Evolutionary conservation across 805 yeast genomes (phyloP).

Genomic region (Ogataea salicorniae): DNA sequence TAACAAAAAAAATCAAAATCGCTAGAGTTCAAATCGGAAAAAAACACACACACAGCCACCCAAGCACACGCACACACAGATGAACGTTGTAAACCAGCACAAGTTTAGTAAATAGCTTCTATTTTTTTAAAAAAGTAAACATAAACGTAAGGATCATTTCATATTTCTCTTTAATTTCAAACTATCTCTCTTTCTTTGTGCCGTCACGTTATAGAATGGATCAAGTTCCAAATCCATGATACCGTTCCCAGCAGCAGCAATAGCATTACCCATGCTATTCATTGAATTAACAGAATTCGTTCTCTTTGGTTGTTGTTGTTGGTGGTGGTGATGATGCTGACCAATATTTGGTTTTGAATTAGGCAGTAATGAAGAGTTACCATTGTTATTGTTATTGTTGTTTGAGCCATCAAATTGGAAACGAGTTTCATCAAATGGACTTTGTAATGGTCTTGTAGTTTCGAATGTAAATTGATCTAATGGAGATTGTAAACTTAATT

Average conservation of each 20-base stretch:
- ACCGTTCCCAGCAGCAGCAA: background rate
- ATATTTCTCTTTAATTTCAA: conserved; percentile 41
- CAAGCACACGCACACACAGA: too few species aligned
- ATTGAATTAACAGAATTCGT: background rate
- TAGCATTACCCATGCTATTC: background rate
- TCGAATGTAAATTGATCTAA: conserved; percentile 21
- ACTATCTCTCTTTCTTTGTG: conserved; percentile 49
- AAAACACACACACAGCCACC: too few species aligned
- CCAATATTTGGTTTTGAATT: background rate
- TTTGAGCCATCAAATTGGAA: conserved; percentile 6
- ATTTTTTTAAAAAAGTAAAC: background rate
- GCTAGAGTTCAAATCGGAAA: too few species aligned
- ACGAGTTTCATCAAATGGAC: conserved; percentile 21
- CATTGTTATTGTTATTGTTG: too few species aligned
- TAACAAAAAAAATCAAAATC: too few species aligned
- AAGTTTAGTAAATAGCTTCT: background rate
- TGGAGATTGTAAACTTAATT: conserved; percentile 4
- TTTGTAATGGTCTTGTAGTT: conserved; percentile 16
- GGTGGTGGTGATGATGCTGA: background rate
- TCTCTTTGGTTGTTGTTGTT: background rate
- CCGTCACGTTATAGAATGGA: conserved; percentile 39
- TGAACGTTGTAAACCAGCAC: too few species aligned
- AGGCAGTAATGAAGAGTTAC: background rate
- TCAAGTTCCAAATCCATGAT: conserved; percentile 24
- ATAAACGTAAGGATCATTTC: conserved; percentile 12